Percentiles rank a stretch among this genome's conserved stretches.
Evolutionary conservation across 495 filamentous ascomycete species (phyloP).

Genomic region (Tuber borchii): DNA sequence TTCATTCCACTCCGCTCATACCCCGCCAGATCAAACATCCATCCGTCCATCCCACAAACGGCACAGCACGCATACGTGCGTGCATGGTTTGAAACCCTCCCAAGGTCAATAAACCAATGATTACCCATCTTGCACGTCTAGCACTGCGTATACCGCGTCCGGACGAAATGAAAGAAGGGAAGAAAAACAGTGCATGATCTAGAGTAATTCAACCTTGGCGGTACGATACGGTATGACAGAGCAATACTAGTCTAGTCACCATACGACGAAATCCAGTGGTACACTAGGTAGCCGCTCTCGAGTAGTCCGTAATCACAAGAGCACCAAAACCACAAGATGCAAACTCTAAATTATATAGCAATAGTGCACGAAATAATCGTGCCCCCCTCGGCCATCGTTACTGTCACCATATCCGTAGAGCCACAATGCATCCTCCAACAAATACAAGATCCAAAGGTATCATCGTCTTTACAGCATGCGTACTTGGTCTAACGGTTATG

Average conservation of each 20-base stretch:
- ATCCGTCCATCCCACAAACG: neutral
- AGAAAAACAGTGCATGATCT: neutral
- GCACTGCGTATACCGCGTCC: neutral
- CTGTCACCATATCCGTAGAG: neutral
- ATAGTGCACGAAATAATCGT: neutral
- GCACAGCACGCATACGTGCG: neutral
- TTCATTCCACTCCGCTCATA: neutral
- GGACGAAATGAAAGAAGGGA: neutral
- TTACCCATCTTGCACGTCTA: neutral
- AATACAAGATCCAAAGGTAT: neutral
- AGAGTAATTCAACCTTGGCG: neutral
- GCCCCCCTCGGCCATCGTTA: neutral
- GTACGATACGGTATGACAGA: neutral
- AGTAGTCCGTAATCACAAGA: neutral
- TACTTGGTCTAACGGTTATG: constrained; percentile 36
- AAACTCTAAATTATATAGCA: neutral
- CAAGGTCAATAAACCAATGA: neutral
- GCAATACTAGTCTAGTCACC: neutral
- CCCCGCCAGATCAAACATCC: neutral
- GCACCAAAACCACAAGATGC: neutral
- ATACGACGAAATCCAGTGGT: neutral
- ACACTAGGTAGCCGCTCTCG: too few species aligned
- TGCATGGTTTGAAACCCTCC: neutral
- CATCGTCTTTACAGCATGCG: neutral
- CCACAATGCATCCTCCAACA: too few species aligned